Evolutionary conservation across 805 yeast genomes (phyloP), one percentile per base, ranked within the genome.

Genomic region (Hanseniaspora nectarophila): DNA sequence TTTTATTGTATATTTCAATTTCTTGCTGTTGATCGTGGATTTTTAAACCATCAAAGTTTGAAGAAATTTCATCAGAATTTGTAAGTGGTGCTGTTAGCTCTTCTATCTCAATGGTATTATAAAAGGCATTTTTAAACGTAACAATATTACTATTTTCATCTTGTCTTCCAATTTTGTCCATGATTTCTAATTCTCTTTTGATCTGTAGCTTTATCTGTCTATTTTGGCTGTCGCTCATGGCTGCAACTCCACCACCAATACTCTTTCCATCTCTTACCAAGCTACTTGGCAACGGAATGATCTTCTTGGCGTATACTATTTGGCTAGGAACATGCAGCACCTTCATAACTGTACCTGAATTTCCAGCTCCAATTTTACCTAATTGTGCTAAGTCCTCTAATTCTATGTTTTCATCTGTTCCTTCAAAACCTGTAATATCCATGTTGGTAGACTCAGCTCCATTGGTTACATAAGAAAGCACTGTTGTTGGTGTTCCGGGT

Each of bases 261-360:
- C 86, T 85, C 58, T 84, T 80, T 60, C 90, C 97, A 23, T 26
- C 39, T 24, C 23, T 43, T 9, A n/a, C 44, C 15, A 40, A 15
- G 2, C 42, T 37, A 4, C 37, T 43, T n/a, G 47, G 47, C 26
- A 92, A 77, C 56, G 82, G 88, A 31, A 92, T 86, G 43, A 80
- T 79, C 62, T 92, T 92, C 58, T 85, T 80, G 15, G 98, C 97
- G 87, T 92, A 85, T 29, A 82, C 76, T 54, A 80, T 81, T 56
- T 88, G 86, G 9, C 90, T 81, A 10, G 97, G 96, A 4, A 85
- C 75, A 66, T 92, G 97, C 49, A 87, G 68, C 12, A 88, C 94
- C 62, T 89, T 87, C 43, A 83, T 71, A 2, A 92, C 99, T 1
- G 87, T 80, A 2, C 99, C 99, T 12, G 95, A 87, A 63, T 86